These are phyloP conservation scores for Neurospora hispaniola DNA, from an alignment of 495 filamentous ascomycete species.

Conservation along the genomic window DNA sequence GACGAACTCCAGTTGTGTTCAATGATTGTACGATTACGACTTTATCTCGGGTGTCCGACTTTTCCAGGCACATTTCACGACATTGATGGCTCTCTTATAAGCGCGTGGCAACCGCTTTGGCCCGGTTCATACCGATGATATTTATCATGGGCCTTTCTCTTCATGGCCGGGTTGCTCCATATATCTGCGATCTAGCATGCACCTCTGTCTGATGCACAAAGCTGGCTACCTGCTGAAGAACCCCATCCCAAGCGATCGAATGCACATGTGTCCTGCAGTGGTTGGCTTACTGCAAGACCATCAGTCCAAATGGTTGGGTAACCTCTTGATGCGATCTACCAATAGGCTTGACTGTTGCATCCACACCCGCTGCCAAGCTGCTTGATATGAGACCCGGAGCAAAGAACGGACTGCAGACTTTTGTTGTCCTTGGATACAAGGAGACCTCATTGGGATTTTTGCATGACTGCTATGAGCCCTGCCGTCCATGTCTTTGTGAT, in stretches of 20 bases:
- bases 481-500: neutral
- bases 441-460: neutral
- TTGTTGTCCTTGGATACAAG: neutral
- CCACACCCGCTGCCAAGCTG: neutral
- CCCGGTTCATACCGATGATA: neutral
- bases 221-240: neutral
- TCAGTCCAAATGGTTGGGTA: neutral
- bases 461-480: neutral
- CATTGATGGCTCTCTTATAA: conserved; percentile 2
- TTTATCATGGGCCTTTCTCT: neutral
- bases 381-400: neutral
- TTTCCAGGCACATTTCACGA: neutral
- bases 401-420: neutral
- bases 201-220: neutral
- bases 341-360: neutral
- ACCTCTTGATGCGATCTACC: neutral
- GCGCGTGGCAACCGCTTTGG: neutral
- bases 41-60: neutral
- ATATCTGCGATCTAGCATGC: neutral
- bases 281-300: neutral
- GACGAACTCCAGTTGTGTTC: neutral
- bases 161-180: neutral
- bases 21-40: conserved; percentile 6
- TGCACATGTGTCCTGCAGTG: neutral
- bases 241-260: neutral